Conservation (phyloP, 179 eudicot species). For the Patellifolia procumbens region DNA sequence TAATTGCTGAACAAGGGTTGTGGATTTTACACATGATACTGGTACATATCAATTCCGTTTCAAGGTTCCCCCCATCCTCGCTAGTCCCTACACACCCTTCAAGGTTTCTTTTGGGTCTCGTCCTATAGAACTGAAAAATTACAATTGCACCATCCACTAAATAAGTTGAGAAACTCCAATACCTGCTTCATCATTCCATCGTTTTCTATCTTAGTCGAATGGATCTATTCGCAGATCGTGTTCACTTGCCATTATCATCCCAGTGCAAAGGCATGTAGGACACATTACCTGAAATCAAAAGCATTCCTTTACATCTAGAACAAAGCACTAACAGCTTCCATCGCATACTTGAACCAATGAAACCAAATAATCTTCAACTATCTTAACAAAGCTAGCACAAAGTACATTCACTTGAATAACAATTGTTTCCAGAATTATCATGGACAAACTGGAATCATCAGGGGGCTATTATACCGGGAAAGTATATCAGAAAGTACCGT, state of each 20-base stretch:
- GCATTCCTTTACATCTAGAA: neutral
- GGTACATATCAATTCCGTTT: no score
- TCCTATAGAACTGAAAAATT: neutral
- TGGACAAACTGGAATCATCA: neutral
- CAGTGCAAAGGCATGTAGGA: conserved; percentile 96
- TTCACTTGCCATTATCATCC: conserved; percentile 95
- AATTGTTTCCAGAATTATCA: no score
- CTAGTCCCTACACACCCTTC: neutral
- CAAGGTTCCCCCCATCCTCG: neutral
- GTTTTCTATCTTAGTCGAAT: conserved; percentile 44
- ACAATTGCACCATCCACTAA: neutral
- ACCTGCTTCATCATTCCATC: neutral
- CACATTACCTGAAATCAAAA: conserved; percentile 74
- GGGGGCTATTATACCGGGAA: neutral
- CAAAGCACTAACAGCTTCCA: neutral
- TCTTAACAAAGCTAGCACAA: neutral
- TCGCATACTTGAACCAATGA: no score
- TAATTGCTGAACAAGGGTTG: no score
- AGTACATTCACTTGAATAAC: no score
- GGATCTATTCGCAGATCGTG: conserved; percentile 89
- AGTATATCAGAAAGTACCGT: neutral
- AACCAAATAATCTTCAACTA: no score
- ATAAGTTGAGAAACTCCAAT: no score
- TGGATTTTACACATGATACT: neutral
- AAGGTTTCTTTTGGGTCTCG: neutral